Percentiles rank a stretch among this genome's conserved stretches.
These are phyloP conservation scores for Epichloe sylvatica DNA, from an alignment of 2,329 filamentous ascomycete species.

Conservation along the genomic window DNA sequence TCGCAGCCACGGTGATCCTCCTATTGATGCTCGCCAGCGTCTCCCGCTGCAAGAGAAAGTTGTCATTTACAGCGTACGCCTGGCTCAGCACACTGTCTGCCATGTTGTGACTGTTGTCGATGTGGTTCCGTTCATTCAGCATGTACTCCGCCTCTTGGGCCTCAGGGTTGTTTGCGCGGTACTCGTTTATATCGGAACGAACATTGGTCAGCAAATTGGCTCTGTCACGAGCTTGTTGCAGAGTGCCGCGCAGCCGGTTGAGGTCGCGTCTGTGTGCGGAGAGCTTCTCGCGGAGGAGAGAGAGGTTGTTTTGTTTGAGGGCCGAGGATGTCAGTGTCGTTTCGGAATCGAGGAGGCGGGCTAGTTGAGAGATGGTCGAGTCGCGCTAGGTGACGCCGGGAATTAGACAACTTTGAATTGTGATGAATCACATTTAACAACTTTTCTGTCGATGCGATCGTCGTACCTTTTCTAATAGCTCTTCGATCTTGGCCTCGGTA, in stretches of 20 bases:
- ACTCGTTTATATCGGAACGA: slow-evolving; percentile 80
- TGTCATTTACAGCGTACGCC: slow-evolving; percentile 93
- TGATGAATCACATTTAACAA: not conserved
- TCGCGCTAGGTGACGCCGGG: slow-evolving; percentile 49
- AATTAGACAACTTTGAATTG: not conserved
- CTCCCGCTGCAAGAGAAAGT: slow-evolving; percentile 75
- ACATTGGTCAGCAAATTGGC: slow-evolving; percentile 85
- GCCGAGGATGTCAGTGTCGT: slow-evolving; percentile 74
- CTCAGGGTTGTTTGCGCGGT: slow-evolving; percentile 67
- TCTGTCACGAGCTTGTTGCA: slow-evolving; percentile 68
- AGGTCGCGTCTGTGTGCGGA: slow-evolving; percentile 77
- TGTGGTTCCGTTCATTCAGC: slow-evolving; percentile 71
- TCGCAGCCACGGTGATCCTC: slow-evolving; percentile 76
- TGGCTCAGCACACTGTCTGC: slow-evolving; percentile 85
- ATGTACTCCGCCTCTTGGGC: slow-evolving; percentile 91
- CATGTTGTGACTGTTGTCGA: slow-evolving; percentile 83
- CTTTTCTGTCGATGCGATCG: not conserved
- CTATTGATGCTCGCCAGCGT: slow-evolving; percentile 79
- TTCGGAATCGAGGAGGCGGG: slow-evolving; percentile 86
- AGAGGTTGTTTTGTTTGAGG: slow-evolving; percentile 92
- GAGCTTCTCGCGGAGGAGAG: slow-evolving; percentile 81
- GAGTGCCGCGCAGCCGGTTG: slow-evolving; percentile 54
- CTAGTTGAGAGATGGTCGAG: slow-evolving; percentile 63
- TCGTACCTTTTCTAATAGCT: slow-evolving; percentile 60
- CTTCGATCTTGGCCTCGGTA: slow-evolving; percentile 69